A percentile compares a stretch with the other conserved stretches of the same genome.
Conservation (phyloP, 345 rosid genomes). For the Syzygium jambos region DNA sequence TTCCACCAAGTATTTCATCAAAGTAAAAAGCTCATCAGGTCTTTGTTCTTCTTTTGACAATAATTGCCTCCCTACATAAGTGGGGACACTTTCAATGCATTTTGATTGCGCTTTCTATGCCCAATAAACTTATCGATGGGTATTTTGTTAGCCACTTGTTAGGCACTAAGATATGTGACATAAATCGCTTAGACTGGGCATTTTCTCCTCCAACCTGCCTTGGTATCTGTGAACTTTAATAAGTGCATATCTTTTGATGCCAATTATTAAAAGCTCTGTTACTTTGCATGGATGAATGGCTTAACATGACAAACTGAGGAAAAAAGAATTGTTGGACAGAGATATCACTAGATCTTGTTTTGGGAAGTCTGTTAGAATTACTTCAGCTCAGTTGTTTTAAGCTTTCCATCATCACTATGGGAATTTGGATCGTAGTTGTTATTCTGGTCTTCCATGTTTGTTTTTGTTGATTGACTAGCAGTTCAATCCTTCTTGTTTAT, state of each 20-base stretch:
- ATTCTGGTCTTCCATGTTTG: not conserved
- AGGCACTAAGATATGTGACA: not conserved
- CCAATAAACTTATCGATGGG: not conserved
- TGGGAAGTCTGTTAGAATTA: too few relatives aligned
- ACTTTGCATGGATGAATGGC: too few relatives aligned
- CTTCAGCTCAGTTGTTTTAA: too few relatives aligned
- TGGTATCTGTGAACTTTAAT: not conserved
- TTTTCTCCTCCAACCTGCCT: not conserved
- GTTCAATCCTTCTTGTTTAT: not conserved
- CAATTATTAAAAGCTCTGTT: too few relatives aligned
- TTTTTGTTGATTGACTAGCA: not conserved
- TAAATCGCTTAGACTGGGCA: not conserved
- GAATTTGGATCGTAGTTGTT: not conserved
- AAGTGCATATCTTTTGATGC: too few relatives aligned
- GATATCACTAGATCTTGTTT: too few relatives aligned
- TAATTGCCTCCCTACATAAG: not conserved
- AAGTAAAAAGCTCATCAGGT: slow-evolving; percentile 97
- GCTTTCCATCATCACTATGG: not conserved
- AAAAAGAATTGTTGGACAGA: too few relatives aligned
- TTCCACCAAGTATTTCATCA: slow-evolving; percentile 78
- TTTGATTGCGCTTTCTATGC: not conserved
- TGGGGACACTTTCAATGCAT: not conserved
- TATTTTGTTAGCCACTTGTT: not conserved
- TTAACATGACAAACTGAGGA: too few relatives aligned
- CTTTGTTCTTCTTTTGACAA: not conserved